A percentile compares a stretch with the other conserved stretches of the same genome.
These are phyloP conservation scores for Stemphylium lycopersici DNA, from an alignment of 2,329 filamentous ascomycete genomes.

Conservation along the genomic window DNA sequence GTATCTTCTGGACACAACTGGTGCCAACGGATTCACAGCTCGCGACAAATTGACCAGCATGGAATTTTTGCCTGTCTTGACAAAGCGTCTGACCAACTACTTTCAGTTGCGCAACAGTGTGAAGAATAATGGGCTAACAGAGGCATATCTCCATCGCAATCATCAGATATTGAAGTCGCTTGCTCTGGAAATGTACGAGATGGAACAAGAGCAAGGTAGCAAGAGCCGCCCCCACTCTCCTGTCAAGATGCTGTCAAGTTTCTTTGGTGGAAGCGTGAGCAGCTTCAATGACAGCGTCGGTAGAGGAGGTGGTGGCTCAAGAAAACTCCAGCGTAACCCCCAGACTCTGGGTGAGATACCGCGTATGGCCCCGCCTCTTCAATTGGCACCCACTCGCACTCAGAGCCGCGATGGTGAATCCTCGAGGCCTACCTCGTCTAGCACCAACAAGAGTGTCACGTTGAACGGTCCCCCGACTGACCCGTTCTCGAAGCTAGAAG, in stretches of 20 bases:
- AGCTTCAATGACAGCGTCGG: constrained; percentile 32
- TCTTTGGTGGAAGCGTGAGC: constrained; percentile 68
- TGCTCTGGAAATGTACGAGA: constrained; percentile 65
- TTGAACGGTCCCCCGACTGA: constrained; percentile 39
- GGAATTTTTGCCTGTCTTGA: constrained; percentile 76
- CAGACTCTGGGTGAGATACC: constrained; percentile 46
- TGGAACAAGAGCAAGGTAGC: constrained; percentile 56
- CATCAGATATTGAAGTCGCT: constrained; percentile 76
- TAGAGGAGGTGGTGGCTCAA: constrained; percentile 25
- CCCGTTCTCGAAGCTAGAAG: constrained; percentile 72
- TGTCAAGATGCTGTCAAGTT: constrained; percentile 85
- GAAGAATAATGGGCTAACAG: constrained; percentile 67
- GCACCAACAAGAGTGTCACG: constrained; percentile 39
- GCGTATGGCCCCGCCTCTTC: constrained; percentile 41
- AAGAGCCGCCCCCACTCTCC: constrained; percentile 82
- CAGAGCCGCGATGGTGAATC: constrained; percentile 44
- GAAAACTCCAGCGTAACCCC: constrained; percentile 44
- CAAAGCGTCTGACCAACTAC: constrained; percentile 75
- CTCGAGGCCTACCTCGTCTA: constrained; percentile 43
- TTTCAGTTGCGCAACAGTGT: constrained; percentile 73
- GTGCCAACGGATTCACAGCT: constrained; percentile 72
- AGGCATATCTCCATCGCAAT: constrained; percentile 77
- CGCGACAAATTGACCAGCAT: constrained; percentile 75
- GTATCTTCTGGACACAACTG: constrained; percentile 64
- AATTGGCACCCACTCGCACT: constrained; percentile 46